phyloP scores from a whole-genome alignment of 2,329 filamentous ascomycete species.

The Sarocladium oryzae region DNA sequence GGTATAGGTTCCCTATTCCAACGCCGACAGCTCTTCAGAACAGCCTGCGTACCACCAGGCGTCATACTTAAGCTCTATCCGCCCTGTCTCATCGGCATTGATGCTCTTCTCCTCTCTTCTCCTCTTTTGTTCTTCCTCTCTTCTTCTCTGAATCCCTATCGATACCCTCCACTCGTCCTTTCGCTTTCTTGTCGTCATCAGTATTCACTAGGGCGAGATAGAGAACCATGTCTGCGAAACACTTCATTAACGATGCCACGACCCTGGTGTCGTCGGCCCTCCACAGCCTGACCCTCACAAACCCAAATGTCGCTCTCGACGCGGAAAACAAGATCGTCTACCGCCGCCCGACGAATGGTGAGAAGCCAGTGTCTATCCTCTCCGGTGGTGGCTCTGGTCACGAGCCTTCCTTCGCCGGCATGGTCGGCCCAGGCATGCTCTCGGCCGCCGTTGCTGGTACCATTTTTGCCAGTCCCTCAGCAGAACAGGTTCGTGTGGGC shows the following conservation, averaged over 20 bases:
- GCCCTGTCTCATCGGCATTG: not conserved
- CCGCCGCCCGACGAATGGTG: constrained; percentile 47
- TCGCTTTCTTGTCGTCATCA: not conserved
- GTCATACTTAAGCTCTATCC: constrained; percentile 1
- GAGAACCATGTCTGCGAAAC: constrained; percentile 57
- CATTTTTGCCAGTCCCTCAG: constrained; percentile 76
- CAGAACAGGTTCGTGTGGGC: constrained; percentile 74
- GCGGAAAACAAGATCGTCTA: constrained; percentile 78
- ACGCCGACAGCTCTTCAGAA: not conserved
- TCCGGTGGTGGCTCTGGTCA: constrained; percentile 88
- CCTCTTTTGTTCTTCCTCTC: not conserved
- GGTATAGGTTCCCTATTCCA: not conserved
- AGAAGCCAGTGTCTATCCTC: constrained; percentile 70
- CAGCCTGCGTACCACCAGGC: not conserved
- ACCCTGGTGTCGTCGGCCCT: constrained; percentile 74
- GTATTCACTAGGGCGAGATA: not conserved
- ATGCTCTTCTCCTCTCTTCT: not conserved
- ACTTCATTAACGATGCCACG: constrained; percentile 82
- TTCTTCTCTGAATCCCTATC: not conserved
- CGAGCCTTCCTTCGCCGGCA: constrained; percentile 80
- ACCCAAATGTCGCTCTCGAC: constrained; percentile 78
- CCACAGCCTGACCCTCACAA: constrained; percentile 70
- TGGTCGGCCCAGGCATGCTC: constrained; percentile 76
- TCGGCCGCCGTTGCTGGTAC: constrained; percentile 79
- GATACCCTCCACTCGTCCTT: not conserved